Evolutionary conservation across 1,139 yeast species (phyloP), one percentile per base, ranked within the genome.

Genomic region (Arxiozyma bovina): DNA sequence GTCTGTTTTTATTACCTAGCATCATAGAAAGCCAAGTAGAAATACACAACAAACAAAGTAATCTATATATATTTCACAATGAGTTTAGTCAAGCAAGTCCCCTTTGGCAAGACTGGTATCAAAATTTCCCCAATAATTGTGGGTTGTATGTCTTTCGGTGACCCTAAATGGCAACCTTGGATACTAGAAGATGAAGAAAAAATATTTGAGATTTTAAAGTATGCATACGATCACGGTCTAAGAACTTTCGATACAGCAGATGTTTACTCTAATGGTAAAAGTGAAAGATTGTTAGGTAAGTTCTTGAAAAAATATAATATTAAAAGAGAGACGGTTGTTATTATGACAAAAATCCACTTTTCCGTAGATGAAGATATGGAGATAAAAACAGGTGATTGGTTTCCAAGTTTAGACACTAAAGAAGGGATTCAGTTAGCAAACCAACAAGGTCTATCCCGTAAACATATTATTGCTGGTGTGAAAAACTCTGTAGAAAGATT

Each of bases 61-160:
- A 30, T 11, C 8, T 12, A 12, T 30, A 30, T 11, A 30, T 30
- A 23, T 23, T 30, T 30, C 17, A 27, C 17, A 7, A 48, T 48
- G 50, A 40, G 12, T 20, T 25, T 52, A 45, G 54, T 53, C n/a
- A 49, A 53, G 40, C 63, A 54, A 48, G 62, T 57, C 4, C 51
- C 53, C 38, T 48, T 62, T 4, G 47, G 47, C 5, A 17, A 20
- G 6, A 44, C 38, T 25, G 47, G 46, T 23, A 44, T 44, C 30
- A 44, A 72, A 53, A 67, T 78, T 40, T 73, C 81, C n/a, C 73
- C 73, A 48, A 62, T 78, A 27, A 71, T 78, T 53, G 74, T 77
- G 20, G 82, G 81, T 42, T 78, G 81, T 59, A 77, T 77, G 80
- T 65, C 78, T 3, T 78, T 65, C 58, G 82, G 82, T 15, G 56